Evolutionary conservation across 169 alveolate species (phyloP).

Genomic region (Cryptosporidium ryanae): DNA sequence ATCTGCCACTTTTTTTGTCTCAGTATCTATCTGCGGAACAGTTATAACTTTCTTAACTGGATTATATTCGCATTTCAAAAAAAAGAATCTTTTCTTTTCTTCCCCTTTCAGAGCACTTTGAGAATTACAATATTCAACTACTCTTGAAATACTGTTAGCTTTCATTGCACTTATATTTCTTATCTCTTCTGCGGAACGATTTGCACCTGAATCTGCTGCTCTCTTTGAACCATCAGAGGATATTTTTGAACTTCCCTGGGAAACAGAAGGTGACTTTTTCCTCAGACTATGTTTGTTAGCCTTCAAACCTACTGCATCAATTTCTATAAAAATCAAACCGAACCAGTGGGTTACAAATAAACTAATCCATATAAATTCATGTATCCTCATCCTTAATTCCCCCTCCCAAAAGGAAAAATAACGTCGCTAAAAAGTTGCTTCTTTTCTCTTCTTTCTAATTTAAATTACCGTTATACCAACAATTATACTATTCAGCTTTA

Average conservation of each 20-base stretch:
- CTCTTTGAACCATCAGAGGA: conserved; percentile 38
- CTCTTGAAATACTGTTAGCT: conserved; percentile 43
- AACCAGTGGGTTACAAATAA: background rate
- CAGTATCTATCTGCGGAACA: conserved; percentile 31
- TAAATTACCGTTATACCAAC: too few relatives aligned
- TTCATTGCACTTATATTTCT: conserved; percentile 28
- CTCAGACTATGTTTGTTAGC: conserved; percentile 20
- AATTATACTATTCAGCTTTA: too few relatives aligned
- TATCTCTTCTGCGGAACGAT: background rate
- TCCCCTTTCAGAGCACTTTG: conserved; percentile 62
- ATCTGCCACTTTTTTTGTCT: conserved; percentile 9
- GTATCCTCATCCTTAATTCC: background rate
- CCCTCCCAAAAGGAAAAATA: background rate
- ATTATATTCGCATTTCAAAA: conserved; percentile 48
- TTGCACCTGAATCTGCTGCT: background rate
- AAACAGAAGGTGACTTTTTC: conserved; percentile 21
- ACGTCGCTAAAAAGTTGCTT: background rate
- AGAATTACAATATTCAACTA: conserved; percentile 47
- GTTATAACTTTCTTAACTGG: conserved; percentile 1
- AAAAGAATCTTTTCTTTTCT: conserved; percentile 11
- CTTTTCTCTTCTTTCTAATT: background rate
- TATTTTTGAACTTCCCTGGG: conserved; percentile 43
- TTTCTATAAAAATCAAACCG: background rate
- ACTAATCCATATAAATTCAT: background rate
- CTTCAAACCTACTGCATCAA: background rate